These are phyloP conservation scores for Trichoderma asperellum DNA, from an alignment of 2,329 filamentous ascomycete genomes.

Conservation along the genomic window DNA sequence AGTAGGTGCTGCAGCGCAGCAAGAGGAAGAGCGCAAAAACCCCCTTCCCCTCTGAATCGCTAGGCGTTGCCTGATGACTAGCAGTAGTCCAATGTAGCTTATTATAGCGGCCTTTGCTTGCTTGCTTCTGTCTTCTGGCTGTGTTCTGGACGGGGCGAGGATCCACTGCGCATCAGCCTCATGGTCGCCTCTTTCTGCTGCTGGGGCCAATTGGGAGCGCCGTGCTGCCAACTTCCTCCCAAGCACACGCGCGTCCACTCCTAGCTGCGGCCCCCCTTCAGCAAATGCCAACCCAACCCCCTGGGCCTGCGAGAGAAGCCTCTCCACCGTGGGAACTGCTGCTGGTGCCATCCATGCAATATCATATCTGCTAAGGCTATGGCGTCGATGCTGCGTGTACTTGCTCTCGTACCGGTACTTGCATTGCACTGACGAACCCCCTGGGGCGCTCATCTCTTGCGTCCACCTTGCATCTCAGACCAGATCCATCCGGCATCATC, in stretches of 20 bases:
- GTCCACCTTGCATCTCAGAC: background rate
- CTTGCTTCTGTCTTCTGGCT: constrained; percentile 3
- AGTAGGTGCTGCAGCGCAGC: background rate
- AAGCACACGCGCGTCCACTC: constrained; percentile 18
- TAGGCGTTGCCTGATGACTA: background rate
- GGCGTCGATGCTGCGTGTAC: constrained; percentile 15
- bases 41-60: background rate
- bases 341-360: constrained; percentile 12
- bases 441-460: background rate
- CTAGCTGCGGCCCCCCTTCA: constrained; percentile 8
- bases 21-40: background rate
- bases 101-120: background rate
- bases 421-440: constrained; percentile 6
- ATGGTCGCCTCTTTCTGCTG: background rate
- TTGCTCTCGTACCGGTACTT: background rate
- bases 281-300: constrained; percentile 12
- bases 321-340: constrained; percentile 17
- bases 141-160: constrained; percentile 14
- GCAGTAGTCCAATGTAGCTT: background rate
- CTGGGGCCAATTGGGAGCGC: constrained; percentile 13
- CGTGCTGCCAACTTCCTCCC: background rate
- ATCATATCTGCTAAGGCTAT: constrained; percentile 1
- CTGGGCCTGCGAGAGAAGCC: constrained; percentile 14
- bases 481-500: background rate
- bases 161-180: constrained; percentile 25